Conservation (phyloP, 2,329 filamentous ascomycete species). For the Diplodia corticola region DNA sequence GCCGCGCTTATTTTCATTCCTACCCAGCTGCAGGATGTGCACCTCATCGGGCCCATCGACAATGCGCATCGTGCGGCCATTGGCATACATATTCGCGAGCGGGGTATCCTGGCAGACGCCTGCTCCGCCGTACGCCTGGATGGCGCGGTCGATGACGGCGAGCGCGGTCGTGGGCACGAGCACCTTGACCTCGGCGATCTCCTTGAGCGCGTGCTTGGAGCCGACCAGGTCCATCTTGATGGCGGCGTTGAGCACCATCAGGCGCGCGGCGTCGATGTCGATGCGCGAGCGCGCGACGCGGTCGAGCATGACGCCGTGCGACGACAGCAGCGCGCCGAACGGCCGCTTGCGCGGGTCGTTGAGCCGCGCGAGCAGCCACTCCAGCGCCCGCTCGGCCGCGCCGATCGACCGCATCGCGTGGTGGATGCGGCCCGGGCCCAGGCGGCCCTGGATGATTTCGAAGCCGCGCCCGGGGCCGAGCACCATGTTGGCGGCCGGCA, state of each 20-base stretch:
- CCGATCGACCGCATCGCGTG: slow-evolving; percentile 97
- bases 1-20: slow-evolving; percentile 75
- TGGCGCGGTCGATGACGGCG: slow-evolving; percentile 87
- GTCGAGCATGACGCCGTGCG: slow-evolving; percentile 93
- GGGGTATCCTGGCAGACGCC: slow-evolving; percentile 95
- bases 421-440: slow-evolving; percentile 94
- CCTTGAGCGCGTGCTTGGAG: slow-evolving; percentile 84
- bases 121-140: slow-evolving; percentile 88
- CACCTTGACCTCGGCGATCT: slow-evolving; percentile 95
- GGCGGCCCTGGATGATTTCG: slow-evolving; percentile 95
- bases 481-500: slow-evolving; percentile 80
- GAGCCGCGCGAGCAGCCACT: slow-evolving; percentile 91
- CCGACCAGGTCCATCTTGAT: slow-evolving; percentile 89
- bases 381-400: slow-evolving; percentile 83
- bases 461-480: slow-evolving; percentile 93
- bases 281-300: slow-evolving; percentile 91
- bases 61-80: slow-evolving; percentile 77
- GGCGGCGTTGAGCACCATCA: slow-evolving; percentile 90
- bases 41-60: slow-evolving; percentile 98
- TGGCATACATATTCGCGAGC: slow-evolving; percentile 73
- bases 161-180: slow-evolving; percentile 80
- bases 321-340: slow-evolving; percentile 81
- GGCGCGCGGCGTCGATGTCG: slow-evolving; percentile 88
- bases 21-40: slow-evolving; percentile 71
- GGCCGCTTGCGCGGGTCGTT: slow-evolving; percentile 90